phyloP scores from a whole-genome alignment of 768 basidiomycete genomes.

The Podaxis sp. region DNA sequence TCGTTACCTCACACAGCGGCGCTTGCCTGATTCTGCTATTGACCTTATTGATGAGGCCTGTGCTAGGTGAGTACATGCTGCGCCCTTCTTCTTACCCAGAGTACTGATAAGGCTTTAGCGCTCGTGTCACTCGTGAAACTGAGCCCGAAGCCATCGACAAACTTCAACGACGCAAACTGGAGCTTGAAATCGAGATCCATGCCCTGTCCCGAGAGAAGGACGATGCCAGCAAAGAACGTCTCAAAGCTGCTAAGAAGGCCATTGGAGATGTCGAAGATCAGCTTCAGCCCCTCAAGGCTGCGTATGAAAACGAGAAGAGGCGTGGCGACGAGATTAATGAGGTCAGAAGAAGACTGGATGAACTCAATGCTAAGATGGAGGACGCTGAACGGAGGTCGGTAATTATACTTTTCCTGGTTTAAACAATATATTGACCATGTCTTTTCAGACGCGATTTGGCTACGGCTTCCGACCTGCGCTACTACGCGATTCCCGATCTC shows the following conservation, averaged over 20 bases:
- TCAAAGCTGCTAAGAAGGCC: slow-evolving; percentile 69
- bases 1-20: slow-evolving; percentile 83
- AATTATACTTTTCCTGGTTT: not conserved
- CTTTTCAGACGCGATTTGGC: slow-evolving; percentile 60
- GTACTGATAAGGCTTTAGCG: slow-evolving; percentile 39
- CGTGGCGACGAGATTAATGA: slow-evolving; percentile 78
- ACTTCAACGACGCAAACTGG: slow-evolving; percentile 83
- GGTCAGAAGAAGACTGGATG: slow-evolving; percentile 82
- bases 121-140: slow-evolving; percentile 91
- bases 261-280: slow-evolving; percentile 85
- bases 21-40: slow-evolving; percentile 84
- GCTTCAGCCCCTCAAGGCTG: slow-evolving; percentile 77
- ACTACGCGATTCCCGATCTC: slow-evolving; percentile 90
- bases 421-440: slow-evolving; percentile 17
- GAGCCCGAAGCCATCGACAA: slow-evolving; percentile 93
- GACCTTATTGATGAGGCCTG: slow-evolving; percentile 93
- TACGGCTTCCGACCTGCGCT: slow-evolving; percentile 85
- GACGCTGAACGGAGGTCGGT: slow-evolving; percentile 85
- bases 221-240: slow-evolving; percentile 79
- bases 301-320: slow-evolving; percentile 85
- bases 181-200: slow-evolving; percentile 93
- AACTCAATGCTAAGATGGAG: slow-evolving; percentile 87
- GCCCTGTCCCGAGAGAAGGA: slow-evolving; percentile 94
- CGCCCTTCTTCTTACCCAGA: not conserved
- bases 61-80: slow-evolving; percentile 56